Base-by-base conservation (phyloP, 306 rosid genomes). In the Quercus mongolica region DNA sequence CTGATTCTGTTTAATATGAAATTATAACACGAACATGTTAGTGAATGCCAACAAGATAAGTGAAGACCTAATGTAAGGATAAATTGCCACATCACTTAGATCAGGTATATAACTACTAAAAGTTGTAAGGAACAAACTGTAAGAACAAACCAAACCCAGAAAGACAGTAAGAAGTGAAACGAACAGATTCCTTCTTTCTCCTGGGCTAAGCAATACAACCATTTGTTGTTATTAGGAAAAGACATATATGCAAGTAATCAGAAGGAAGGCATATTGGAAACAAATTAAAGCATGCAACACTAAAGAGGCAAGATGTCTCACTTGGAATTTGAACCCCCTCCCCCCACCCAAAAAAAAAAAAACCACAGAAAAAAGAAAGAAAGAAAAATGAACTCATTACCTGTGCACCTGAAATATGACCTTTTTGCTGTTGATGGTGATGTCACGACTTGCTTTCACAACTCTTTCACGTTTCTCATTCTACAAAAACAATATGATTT, bases 391-490 rank as follows among this genome's bases (percentile, higher is more conserved):
- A 41, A 41, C 46, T 71, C 79, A 7, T 82, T 78, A 92, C 99
- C 99, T 91, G 86, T 95, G 99, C 76, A 95, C 99, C 83, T 94
- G 99, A 79, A 95, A 95, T 79, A 95, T 95, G 83, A 95, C 99
- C 61, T 95, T 95, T 87, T 95, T 95, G 90, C 99, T 95, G 87
- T 95, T 91, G 87, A 81, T 91, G 59, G 99, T 95, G 76, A 95
- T 74, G 57, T 95, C 97, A 56, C 99, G 99, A 62, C 99, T 95
- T 56, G 97, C 98, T 85, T 95, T 95, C 18, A 92, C 97, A 64
- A 92, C 88, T 83, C 96, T 87, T 85, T 95, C 99, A 69, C 98
- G 96, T 74, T 95, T 95, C 1, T 95, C 99, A 73, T 95, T 95
- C 99, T 95, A 76, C 80, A 82, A 75, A 71, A 41, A 81, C 1